These are phyloP conservation scores for Salix koriyanagi DNA, from an alignment of 345 rosid species.

Conservation along the genomic window DNA sequence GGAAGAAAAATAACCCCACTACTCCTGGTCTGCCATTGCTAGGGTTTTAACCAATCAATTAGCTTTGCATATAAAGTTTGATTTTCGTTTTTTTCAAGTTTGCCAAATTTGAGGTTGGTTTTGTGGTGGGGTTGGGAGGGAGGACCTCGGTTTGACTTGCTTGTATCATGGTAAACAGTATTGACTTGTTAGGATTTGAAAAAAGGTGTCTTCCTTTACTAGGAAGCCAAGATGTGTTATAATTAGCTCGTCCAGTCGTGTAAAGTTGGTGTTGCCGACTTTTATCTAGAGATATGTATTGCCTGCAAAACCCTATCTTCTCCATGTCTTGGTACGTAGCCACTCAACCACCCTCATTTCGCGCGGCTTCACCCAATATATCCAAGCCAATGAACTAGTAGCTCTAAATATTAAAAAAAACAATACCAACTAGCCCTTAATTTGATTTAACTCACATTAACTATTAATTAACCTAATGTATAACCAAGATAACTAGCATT, in stretches of 20 bases:
- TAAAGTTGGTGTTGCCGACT: background rate
- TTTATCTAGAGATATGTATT: background rate
- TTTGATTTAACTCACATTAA: background rate
- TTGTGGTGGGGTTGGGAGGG: conserved; percentile 5
- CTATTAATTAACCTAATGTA: background rate
- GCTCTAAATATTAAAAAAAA: too few relatives aligned
- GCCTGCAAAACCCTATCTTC: background rate
- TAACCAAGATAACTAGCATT: too few relatives aligned
- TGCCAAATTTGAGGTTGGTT: background rate
- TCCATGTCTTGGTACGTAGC: background rate
- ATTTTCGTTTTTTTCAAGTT: background rate
- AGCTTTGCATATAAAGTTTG: background rate
- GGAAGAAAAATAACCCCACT: conserved; percentile 25
- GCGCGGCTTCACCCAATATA: too few relatives aligned
- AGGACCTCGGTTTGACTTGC: conserved; percentile 26
- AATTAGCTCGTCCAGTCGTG: background rate
- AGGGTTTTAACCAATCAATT: background rate
- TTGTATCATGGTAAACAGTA: background rate
- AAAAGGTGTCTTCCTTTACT: conserved; percentile 1
- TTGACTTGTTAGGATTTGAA: conserved; percentile 5
- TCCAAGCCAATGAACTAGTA: too few relatives aligned
- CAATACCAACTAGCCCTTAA: background rate
- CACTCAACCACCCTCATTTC: background rate
- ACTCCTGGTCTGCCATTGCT: conserved; percentile 44
- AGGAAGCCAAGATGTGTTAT: background rate